Conservation (phyloP, 768 basidiomycete species). For the Thelephora ganbajun region DNA sequence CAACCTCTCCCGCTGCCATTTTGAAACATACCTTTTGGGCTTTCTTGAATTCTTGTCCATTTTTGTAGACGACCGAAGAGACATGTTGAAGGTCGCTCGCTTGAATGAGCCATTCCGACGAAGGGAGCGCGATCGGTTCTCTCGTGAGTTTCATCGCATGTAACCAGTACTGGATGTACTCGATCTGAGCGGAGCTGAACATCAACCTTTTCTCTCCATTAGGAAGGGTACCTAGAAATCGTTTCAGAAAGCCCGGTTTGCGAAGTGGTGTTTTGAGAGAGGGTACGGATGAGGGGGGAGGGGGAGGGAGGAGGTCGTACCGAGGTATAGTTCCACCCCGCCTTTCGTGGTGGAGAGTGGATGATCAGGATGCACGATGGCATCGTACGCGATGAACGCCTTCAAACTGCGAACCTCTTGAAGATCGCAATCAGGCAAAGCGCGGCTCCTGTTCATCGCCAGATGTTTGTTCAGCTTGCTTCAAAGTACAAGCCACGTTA, state of each 20-base stretch:
- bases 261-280: background rate
- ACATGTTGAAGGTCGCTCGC: conserved; percentile 41
- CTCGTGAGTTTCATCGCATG: conserved; percentile 58
- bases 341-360: conserved; percentile 41
- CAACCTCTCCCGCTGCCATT: background rate
- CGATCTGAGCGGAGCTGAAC: conserved; percentile 73
- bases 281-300: background rate
- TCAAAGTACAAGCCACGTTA: background rate
- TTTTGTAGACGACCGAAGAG: conserved; percentile 41
- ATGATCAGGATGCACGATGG: conserved; percentile 55
- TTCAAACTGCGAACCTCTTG: conserved; percentile 51
- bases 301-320: conserved; percentile 22
- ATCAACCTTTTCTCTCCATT: conserved; percentile 68
- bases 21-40: conserved; percentile 38
- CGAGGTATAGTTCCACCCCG: conserved; percentile 53
- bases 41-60: conserved; percentile 38
- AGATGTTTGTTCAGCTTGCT: background rate
- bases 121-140: conserved; percentile 54
- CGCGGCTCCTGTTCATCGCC: conserved; percentile 34
- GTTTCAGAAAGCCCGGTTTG: background rate
- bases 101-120: conserved; percentile 62
- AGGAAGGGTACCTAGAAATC: conserved; percentile 40
- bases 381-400: conserved; percentile 55
- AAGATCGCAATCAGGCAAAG: conserved; percentile 29
- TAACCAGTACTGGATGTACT: conserved; percentile 77